phyloP scores from a whole-genome alignment of 139 green algal genomes.

The Nannochloris sp. region DNA sequence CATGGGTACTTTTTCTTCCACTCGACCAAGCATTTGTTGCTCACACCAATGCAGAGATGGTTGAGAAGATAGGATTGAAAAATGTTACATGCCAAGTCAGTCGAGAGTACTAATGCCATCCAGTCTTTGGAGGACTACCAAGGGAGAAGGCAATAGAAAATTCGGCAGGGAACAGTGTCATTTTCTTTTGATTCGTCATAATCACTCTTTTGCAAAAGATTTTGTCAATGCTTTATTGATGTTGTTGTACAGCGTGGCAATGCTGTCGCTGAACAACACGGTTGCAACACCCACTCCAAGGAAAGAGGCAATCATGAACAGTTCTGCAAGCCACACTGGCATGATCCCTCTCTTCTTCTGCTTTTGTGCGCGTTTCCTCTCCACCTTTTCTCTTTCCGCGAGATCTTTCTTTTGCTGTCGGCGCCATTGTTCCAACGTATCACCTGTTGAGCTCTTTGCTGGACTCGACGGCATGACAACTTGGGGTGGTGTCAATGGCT shows the following conservation, averaged over 20 bases:
- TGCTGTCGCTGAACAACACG: not conserved
- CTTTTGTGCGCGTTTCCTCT: not conserved
- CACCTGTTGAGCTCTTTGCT: not conserved
- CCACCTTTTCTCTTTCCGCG: not conserved
- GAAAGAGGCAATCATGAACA: not conserved
- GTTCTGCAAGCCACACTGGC: conserved; percentile 5
- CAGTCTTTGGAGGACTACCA: too few species aligned
- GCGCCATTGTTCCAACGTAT: not conserved
- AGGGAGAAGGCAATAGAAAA: too few species aligned
- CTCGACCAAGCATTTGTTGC: too few species aligned
- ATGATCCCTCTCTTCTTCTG: not conserved
- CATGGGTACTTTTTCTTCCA: too few species aligned
- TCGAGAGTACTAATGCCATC: too few species aligned
- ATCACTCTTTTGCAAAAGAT: not conserved
- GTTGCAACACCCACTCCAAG: conserved; percentile 3
- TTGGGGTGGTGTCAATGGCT: not conserved
- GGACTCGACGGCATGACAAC: not conserved
- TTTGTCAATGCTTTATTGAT: not conserved
- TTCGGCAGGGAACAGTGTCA: too few species aligned
- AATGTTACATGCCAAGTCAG: too few species aligned
- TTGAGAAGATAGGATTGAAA: too few species aligned
- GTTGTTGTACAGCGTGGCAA: not conserved
- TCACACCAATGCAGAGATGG: too few species aligned
- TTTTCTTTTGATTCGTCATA: too few species aligned
- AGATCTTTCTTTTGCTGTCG: conserved; percentile 1